Percentiles rank a stretch among this genome's conserved stretches.
phyloP scores from a whole-genome alignment of 306 rosid species.

The Ammopiptanthus mongolicus region DNA sequence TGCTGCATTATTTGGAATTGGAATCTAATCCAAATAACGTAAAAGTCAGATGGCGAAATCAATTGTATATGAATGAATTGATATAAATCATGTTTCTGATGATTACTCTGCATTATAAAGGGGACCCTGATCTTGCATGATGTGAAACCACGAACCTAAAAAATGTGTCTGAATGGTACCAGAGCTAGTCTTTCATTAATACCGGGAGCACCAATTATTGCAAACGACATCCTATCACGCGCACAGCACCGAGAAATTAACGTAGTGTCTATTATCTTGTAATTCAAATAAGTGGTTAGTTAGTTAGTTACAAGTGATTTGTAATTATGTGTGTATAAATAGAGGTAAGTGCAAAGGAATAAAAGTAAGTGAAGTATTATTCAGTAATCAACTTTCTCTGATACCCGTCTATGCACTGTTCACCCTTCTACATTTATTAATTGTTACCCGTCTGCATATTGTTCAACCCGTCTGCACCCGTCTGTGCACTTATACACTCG shows the following conservation, averaged over 20 bases:
- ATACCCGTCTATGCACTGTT: too few species aligned
- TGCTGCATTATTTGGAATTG: constrained; percentile 26
- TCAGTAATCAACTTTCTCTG: too few species aligned
- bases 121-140: constrained; percentile 28
- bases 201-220: constrained; percentile 30
- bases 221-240: constrained; percentile 8
- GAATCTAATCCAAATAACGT: constrained; percentile 8
- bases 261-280: too few species aligned
- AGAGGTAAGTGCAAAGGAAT: too few species aligned
- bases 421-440: too few species aligned
- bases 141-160: constrained; percentile 30
- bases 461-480: too few species aligned
- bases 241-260: background rate
- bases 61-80: background rate
- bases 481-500: too few species aligned
- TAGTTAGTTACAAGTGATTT: too few species aligned
- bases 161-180: constrained; percentile 23
- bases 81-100: constrained; percentile 7
- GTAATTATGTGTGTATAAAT: too few species aligned
- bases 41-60: constrained; percentile 16
- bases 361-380: too few species aligned
- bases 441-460: too few species aligned
- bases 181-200: constrained; percentile 21
- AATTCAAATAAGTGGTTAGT: too few species aligned
- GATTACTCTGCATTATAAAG: constrained; percentile 31